Evolutionary conservation across 2,329 filamentous ascomycete genomes (phyloP), one percentile per base, ranked within the genome.

Genomic region (Phyllosticta paracitricarpa): DNA sequence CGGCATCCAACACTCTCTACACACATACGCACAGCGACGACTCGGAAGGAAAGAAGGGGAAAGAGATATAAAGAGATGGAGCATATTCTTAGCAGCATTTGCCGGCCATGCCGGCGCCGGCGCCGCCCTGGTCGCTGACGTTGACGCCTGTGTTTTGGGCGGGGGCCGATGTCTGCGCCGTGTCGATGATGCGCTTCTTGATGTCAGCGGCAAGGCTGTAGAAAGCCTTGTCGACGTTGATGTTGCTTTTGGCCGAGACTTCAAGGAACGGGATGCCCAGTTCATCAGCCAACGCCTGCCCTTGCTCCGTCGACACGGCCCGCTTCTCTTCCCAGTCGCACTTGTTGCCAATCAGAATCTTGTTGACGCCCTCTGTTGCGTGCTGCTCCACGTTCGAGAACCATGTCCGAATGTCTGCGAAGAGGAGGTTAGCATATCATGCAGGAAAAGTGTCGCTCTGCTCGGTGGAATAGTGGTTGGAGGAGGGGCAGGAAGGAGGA

Each of bases 281-380:
- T 78, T 97, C 94, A 77, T 96, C 89, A 63, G 94, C 94, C 61
- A 99, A 84, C 66, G 88, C 87, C 77, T 99, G 92, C 69, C 94
- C 94, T 72, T 91, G 88, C 75, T 97, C 92, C 63, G 89, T 96
- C 57, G 90, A 91, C 52, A 99, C 89, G 61, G 89, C 91, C 68
- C 94, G 88, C 83, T 97, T 97, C 79, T 99, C 94, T 78, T 97
- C 94, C 94, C 94, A 97, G 78, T 99, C 94, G 79, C 94, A 99
- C 80, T 99, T 99, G 84, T 99, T 99, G 75, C 94, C 94, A 68
- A 99, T 97, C 67, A 99, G 84, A 73, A 99, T 97, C 83, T 97
- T 99, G 85, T 97, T 97, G 73, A 99, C 94, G 71, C 94, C 94
- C 79, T 97, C 94, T 70, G 91, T 96, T 63, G 94, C 94, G 79